A percentile compares a stretch with the other conserved stretches of the same genome.
These are phyloP conservation scores for Paecilomyces niveus DNA, from an alignment of 2,329 filamentous ascomycete genomes.

Conservation along the genomic window DNA sequence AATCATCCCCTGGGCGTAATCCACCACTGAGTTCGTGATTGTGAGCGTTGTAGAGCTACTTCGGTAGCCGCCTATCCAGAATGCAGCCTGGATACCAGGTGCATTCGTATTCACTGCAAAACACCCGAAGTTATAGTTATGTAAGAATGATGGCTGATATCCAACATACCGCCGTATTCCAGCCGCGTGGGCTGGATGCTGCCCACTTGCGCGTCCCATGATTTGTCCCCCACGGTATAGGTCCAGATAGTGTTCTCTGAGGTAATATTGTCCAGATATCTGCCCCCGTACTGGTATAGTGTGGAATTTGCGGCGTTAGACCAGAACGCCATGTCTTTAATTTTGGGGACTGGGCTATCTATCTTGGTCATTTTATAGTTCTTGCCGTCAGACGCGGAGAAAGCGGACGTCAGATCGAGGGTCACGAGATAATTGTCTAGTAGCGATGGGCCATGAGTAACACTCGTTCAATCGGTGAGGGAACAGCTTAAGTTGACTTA, in stretches of 20 bases:
- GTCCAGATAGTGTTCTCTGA: too few relatives aligned
- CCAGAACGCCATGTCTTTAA: conserved; percentile 10
- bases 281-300: conserved; percentile 8
- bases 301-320: conserved; percentile 6
- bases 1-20: conserved; percentile 6
- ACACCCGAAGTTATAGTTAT: too few relatives aligned
- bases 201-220: background rate
- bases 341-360: conserved; percentile 1
- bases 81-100: conserved; percentile 7
- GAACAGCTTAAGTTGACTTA: background rate
- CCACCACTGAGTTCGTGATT: conserved; percentile 6
- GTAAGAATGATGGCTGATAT: background rate
- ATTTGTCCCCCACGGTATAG: too few relatives aligned
- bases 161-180: conserved; percentile 4
- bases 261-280: background rate
- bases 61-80: conserved; percentile 9
- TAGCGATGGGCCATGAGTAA: background rate
- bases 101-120: conserved; percentile 5
- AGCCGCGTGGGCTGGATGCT: conserved; percentile 7
- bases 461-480: background rate
- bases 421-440: conserved; percentile 9
- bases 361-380: conserved; percentile 2
- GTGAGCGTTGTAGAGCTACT: conserved; percentile 5
- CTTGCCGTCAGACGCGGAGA: conserved; percentile 4
- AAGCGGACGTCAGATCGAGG: conserved; percentile 4